Evolutionary conservation across 2,329 filamentous ascomycete genomes (phyloP).

Genomic region (Botryotinia convoluta): DNA sequence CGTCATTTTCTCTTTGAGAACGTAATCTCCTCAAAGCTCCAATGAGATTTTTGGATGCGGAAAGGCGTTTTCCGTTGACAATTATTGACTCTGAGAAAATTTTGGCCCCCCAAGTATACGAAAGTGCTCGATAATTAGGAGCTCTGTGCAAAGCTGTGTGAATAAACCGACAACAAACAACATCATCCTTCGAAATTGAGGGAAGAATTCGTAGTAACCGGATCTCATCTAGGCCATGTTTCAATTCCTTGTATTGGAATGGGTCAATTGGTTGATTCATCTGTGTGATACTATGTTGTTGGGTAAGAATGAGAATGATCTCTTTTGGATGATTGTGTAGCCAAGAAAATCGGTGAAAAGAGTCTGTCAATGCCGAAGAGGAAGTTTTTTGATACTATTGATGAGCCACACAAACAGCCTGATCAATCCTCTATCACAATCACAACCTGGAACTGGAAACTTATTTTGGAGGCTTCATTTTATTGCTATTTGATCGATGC

Average conservation of each 20-base stretch:
- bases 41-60: constrained; percentile 27
- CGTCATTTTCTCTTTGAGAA: constrained; percentile 16
- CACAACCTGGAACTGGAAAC: too few species aligned
- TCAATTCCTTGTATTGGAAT: constrained; percentile 16
- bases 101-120: constrained; percentile 31
- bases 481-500: neutral
- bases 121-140: constrained; percentile 31
- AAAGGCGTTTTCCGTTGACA: constrained; percentile 22
- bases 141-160: constrained; percentile 26
- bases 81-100: constrained; percentile 17
- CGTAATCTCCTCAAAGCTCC: constrained; percentile 30
- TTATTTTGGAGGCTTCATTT: too few species aligned
- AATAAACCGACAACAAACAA: constrained; percentile 25
- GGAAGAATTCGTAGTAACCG: constrained; percentile 24
- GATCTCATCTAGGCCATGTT: constrained; percentile 19
- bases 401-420: too few species aligned
- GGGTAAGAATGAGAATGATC: neutral
- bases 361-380: neutral
- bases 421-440: neutral
- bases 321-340: neutral
- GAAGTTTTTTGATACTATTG: neutral
- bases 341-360: neutral
- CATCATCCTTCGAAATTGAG: constrained; percentile 9
- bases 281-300: neutral
- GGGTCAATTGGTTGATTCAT: neutral